Conservation (phyloP, 805 yeast species). For the Komagataella pseudopastoris region DNA sequence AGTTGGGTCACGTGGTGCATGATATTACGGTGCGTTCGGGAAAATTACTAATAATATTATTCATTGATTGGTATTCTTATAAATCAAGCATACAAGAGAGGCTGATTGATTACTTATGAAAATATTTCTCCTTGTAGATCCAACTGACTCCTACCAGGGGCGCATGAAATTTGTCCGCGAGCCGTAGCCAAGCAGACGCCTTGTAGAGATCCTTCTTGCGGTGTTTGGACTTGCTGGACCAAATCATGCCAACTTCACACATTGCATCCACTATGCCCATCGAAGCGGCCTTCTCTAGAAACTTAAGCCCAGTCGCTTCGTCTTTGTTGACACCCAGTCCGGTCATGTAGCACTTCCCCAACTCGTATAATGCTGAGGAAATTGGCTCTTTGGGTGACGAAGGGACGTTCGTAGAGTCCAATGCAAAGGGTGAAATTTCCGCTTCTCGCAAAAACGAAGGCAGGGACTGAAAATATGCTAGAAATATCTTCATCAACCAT, state of each 20-base stretch:
- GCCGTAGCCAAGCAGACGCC: slow-evolving; percentile 61
- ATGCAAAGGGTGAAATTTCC: slow-evolving; percentile 20
- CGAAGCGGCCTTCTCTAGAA: slow-evolving; percentile 50
- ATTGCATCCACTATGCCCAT: slow-evolving; percentile 58
- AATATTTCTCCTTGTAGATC: slow-evolving; percentile 62
- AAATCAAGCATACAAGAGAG: background rate
- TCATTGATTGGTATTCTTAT: background rate
- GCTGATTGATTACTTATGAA: background rate
- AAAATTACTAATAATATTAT: too few relatives aligned
- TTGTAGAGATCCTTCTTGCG: slow-evolving; percentile 42
- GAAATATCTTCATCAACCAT: slow-evolving; percentile 27
- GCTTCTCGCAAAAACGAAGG: slow-evolving; percentile 3
- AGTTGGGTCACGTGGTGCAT: background rate
- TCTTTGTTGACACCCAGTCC: slow-evolving; percentile 46
- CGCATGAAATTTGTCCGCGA: slow-evolving; percentile 50
- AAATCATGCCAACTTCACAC: slow-evolving; percentile 56
- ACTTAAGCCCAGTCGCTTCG: slow-evolving; percentile 41
- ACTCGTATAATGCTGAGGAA: slow-evolving; percentile 42
- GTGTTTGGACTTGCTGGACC: slow-evolving; percentile 40
- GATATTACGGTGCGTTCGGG: background rate
- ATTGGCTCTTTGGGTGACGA: slow-evolving; percentile 26
- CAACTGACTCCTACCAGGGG: slow-evolving; percentile 56
- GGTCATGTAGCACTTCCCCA: slow-evolving; percentile 41
- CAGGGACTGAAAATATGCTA: slow-evolving; percentile 1
- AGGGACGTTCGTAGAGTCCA: slow-evolving; percentile 17